phyloP scores from a whole-genome alignment of 2,329 filamentous ascomycete genomes.

The Colletotrichum graminicola region DNA sequence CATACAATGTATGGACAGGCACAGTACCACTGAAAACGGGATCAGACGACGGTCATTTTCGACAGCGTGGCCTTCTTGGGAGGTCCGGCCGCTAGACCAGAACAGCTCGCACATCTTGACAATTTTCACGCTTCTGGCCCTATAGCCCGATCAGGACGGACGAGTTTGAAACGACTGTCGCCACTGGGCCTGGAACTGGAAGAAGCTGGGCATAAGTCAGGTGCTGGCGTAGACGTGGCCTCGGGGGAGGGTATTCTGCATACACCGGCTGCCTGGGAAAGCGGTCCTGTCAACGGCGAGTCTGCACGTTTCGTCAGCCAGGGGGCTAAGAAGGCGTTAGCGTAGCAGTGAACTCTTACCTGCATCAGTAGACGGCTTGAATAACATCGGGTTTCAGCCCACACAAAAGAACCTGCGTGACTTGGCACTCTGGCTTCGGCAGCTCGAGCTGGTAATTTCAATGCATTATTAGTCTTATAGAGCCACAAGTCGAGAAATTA shows the following conservation, averaged over 20 bases:
- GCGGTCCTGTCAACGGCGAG: background rate
- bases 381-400: background rate
- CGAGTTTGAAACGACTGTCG: background rate
- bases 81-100: background rate
- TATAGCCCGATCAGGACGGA: background rate
- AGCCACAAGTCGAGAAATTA: background rate
- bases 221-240: conserved; percentile 23
- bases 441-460: background rate
- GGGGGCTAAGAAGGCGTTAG: background rate
- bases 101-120: background rate
- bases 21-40: too few species aligned
- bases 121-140: background rate
- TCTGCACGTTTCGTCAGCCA: too few species aligned
- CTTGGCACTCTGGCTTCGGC: background rate
- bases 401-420: background rate
- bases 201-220: conserved; percentile 8
- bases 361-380: background rate
- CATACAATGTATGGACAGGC: too few species aligned
- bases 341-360: background rate
- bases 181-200: background rate
- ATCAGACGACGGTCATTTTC: too few species aligned
- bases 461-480: background rate
- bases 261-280: background rate
- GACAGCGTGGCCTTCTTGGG: too few species aligned
- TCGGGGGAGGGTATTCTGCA: background rate